Base-by-base conservation (phyloP, 768 basidiomycete genomes). In the Plicaturopsis crispa region DNA sequence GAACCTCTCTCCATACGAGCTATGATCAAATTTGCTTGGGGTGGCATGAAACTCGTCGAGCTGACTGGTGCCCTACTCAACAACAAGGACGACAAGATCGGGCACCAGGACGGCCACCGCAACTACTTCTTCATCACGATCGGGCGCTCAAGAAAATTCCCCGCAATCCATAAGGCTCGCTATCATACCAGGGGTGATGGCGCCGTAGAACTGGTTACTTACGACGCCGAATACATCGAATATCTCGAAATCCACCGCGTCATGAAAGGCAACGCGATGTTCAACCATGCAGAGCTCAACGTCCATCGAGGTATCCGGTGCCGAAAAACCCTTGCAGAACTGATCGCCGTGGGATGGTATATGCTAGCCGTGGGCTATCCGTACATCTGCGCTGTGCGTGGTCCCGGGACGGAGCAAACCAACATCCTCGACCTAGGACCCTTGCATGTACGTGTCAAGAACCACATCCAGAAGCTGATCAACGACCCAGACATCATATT, bases 81-180 rank as follows among this genome's bases (percentile, higher is more conserved):
- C 21, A 41, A 56, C 42, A 53, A 52, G 43, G 48, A 51, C 22
- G 45, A 50, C 35, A 55, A 45, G 35, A 52, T 48, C 23, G 56
- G 56, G 32, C 39, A 47, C 31, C 48, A 51, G 31, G 42, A 46
- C 22, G 33, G 24, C 3, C 34, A 33, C 10, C 28, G 42, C 3
- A 33, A 36, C 13, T 48, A 40, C 38, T 55, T 60, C 24, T 48
- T 58, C 18, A 4, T 16, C 0, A 4, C 30, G 1, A 24, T 56
- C 5, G 62, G 59, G 1, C 42, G 44, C 11, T n/a, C 21, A 1
- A 19, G 56, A 3, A 21, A 35, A 32, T 68, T 55, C 35, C 62
- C 65, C 0, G 60, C 63, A 33, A 59, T 57, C 0, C 60, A 56
- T 44, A 66, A 64, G 39, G 65, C 51, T 0, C 55, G 53, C 0